phyloP scores from a whole-genome alignment of 331 rosid species.

The Quercus phellos region DNA sequence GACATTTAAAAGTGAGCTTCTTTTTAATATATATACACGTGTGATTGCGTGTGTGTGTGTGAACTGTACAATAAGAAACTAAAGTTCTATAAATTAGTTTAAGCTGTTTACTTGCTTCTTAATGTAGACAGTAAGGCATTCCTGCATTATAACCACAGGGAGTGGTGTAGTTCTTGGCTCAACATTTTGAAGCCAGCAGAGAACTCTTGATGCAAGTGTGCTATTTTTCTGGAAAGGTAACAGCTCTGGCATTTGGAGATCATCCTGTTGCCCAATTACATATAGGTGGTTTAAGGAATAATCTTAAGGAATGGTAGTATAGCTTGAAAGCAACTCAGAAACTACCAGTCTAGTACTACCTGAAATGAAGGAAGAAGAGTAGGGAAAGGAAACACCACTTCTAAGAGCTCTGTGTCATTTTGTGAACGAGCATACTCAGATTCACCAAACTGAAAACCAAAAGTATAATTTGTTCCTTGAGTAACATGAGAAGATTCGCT shows the following conservation, averaged over 20 bases:
- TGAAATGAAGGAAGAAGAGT: conserved; percentile 76
- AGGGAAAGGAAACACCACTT: conserved; percentile 80
- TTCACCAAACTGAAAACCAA: conserved; percentile 81
- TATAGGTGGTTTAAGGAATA: conserved; percentile 11
- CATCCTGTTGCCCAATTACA: conserved; percentile 58
- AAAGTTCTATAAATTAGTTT: conserved; percentile 20
- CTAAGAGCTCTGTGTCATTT: conserved; percentile 60
- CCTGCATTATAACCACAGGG: conserved; percentile 78
- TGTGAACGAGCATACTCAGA: conserved; percentile 54
- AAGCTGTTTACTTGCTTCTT: conserved; percentile 67
- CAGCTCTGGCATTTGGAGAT: conserved; percentile 67
- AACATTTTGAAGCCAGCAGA: conserved; percentile 71
- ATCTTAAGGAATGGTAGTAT: conserved; percentile 6
- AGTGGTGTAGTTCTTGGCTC: conserved; percentile 71
- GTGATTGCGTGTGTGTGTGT: neutral
- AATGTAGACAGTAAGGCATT: conserved; percentile 68
- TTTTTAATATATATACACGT: neutral
- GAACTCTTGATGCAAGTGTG: conserved; percentile 86
- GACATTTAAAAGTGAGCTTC: conserved; percentile 20
- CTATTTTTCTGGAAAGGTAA: conserved; percentile 94
- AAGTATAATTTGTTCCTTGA: conserved; percentile 74
- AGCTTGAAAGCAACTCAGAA: conserved; percentile 11
- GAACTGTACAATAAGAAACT: conserved; percentile 12
- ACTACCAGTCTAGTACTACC: conserved; percentile 42
- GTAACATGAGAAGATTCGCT: conserved; percentile 29